Base-by-base conservation (phyloP, 2,329 filamentous ascomycete species). In the Dactylonectria estremocensis region DNA sequence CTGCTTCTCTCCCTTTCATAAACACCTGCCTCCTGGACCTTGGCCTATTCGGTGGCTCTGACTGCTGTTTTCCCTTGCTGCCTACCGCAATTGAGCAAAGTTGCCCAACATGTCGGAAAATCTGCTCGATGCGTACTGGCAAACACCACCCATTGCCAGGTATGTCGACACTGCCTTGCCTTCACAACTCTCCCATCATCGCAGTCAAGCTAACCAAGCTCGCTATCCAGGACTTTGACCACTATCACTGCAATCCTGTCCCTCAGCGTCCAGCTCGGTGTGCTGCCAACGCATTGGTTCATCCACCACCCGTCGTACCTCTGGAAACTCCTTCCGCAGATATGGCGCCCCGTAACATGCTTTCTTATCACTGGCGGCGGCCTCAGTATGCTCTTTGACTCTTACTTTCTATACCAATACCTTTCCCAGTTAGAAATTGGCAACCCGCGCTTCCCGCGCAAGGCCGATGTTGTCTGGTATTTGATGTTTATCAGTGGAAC, bases 381-480 rank as follows among this genome's bases (percentile, higher is more conserved):
- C 8, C 70, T 86, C 52, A 76, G 82, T 50, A 86, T 94, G 71
- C 79, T 95, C 43, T 86, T 95, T 80, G 92, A 95, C 79, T 89
- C 93, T 56, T 95, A 93, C 81, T 91, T 86, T 60, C 74, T 96
- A 72, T 97, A 92, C 83, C 91, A 88, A 70, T 97, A 96, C 82
- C 84, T 92, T 74, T 92, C 89, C 77, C 88, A 90, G 72, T 84
- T 97, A 56, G 95, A 97, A 84, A 87, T 82, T 48, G 87, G 88
- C 71, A 93, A 92, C 69, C 83, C 91, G 60, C 90, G 93, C 67
- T 95, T 97, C 79, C 83, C 86, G 48, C 87, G 88, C 72, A 92
- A 92, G 65, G 95, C 94, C 77, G 93, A 96, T 79, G 89, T 96
- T 74, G 86, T 96, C 69, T 91, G 91, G 83, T 97, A 97, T 79